Percentiles rank a stretch among this genome's conserved stretches.
phyloP scores from a whole-genome alignment of 345 rosid species.

The Populus davidiana region DNA sequence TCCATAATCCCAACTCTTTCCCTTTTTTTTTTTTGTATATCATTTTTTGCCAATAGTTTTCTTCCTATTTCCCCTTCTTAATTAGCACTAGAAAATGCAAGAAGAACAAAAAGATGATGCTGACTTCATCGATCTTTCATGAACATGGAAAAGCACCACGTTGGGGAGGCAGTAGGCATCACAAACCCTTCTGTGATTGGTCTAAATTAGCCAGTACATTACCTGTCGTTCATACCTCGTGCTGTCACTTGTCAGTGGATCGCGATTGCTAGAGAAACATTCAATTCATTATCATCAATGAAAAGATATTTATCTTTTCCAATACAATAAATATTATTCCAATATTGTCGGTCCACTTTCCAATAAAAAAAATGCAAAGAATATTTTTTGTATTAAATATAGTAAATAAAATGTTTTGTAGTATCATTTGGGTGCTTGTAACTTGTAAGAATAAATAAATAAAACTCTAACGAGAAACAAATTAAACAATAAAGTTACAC shows the following conservation, averaged over 20 bases:
- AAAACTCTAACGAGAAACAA: no score
- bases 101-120: not conserved
- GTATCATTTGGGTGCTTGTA: no score
- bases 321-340: no score
- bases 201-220: not conserved
- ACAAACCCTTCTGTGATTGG: not conserved
- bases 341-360: no score
- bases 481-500: no score
- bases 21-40: no score
- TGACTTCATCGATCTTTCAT: not conserved
- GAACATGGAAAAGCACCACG: not conserved
- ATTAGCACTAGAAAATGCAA: not conserved
- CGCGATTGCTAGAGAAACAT: not conserved
- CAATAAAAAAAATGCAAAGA: no score
- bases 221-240: not conserved
- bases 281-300: not conserved
- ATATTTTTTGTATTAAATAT: no score
- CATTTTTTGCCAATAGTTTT: no score
- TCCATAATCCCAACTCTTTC: not conserved
- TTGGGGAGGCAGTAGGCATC: not conserved
- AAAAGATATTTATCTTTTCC: not conserved
- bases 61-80: not conserved
- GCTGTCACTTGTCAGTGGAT: not conserved
- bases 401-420: no score
- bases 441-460: no score